phyloP scores from a whole-genome alignment of 2,329 filamentous ascomycete genomes.

The Plenodomus lindquistii region DNA sequence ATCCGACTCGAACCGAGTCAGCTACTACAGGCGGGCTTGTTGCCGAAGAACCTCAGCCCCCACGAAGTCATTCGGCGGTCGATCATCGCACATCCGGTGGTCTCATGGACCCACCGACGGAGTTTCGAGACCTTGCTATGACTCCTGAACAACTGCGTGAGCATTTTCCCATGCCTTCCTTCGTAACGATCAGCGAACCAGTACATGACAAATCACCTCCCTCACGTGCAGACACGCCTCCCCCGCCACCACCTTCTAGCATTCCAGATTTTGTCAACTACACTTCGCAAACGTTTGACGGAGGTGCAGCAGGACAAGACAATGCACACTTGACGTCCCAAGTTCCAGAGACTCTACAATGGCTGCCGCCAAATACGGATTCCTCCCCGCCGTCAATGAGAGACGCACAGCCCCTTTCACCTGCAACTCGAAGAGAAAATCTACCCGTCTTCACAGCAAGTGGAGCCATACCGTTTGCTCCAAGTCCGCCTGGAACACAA shows the following conservation, averaged over 20 bases:
- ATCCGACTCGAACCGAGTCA: conserved; percentile 25
- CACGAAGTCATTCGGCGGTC: not conserved
- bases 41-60: not conserved
- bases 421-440: conserved; percentile 45
- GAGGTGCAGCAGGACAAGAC: not conserved
- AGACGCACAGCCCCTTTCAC: conserved; percentile 26
- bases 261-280: conserved; percentile 42
- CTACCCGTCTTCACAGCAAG: conserved; percentile 55
- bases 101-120: conserved; percentile 33
- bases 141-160: conserved; percentile 42
- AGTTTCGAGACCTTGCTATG: conserved; percentile 36
- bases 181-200: conserved; percentile 28
- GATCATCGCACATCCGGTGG: conserved; percentile 22
- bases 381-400: conserved; percentile 8
- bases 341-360: conserved; percentile 31
- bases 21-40: conserved; percentile 10
- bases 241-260: conserved; percentile 39
- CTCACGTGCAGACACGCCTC: conserved; percentile 43
- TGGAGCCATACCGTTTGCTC: conserved; percentile 41
- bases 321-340: conserved; percentile 3
- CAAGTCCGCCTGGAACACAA: conserved; percentile 30
- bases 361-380: conserved; percentile 37
- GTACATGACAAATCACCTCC: conserved; percentile 29
- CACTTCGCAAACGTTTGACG: conserved; percentile 24
- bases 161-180: conserved; percentile 39